Evolutionary conservation across 108 stramenopile species (phyloP).

Genomic region (Discostella stelligeroides): DNA sequence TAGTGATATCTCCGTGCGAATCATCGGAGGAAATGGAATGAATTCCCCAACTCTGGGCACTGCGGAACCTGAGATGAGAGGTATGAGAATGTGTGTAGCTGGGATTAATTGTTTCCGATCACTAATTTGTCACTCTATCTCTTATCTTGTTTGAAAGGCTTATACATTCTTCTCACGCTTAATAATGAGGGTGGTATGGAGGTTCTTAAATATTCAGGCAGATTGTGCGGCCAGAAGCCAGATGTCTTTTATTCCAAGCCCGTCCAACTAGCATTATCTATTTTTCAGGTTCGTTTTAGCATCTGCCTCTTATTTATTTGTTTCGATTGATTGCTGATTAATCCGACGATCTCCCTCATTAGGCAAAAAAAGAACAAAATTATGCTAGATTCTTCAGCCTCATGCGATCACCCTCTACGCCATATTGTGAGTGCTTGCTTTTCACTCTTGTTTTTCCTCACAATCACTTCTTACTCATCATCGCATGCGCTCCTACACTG

Average conservation of each 20-base stretch:
- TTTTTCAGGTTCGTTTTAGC: constrained; percentile 67
- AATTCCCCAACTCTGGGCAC: constrained; percentile 61
- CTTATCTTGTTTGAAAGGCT: background rate
- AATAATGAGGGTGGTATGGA: constrained; percentile 94
- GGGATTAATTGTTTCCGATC: background rate
- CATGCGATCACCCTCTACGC: constrained; percentile 64
- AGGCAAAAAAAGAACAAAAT: constrained; percentile 81
- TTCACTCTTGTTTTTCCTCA: background rate
- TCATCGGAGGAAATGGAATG: constrained; percentile 62
- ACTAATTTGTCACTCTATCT: background rate
- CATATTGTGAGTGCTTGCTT: constrained; percentile 52
- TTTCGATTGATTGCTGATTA: background rate
- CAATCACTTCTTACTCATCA: background rate
- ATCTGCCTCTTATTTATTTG: constrained; percentile 1
- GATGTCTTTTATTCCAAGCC: constrained; percentile 77
- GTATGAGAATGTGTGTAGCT: constrained; percentile 42
- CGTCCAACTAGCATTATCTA: constrained; percentile 82
- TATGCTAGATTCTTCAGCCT: constrained; percentile 85
- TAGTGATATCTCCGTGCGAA: constrained; percentile 46
- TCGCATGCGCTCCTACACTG: background rate
- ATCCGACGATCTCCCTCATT: background rate
- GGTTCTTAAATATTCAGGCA: constrained; percentile 84
- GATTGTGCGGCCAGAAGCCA: constrained; percentile 64
- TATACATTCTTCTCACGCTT: constrained; percentile 81
- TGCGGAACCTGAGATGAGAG: constrained; percentile 91